phyloP scores from a whole-genome alignment of 129 eudicot genomes.

The Flaveria linearis region DNA sequence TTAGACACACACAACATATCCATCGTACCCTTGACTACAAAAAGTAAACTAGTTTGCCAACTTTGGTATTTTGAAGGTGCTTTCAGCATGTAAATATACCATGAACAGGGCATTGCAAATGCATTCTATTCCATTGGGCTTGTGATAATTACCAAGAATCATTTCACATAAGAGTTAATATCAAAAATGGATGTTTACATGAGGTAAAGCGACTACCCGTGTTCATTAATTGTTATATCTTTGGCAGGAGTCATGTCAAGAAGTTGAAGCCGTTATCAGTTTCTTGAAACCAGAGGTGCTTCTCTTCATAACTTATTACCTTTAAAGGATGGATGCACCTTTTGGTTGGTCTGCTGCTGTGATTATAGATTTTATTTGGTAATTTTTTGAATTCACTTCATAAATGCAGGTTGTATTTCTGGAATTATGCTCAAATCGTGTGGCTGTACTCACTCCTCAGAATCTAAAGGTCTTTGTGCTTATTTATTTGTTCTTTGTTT shows the following conservation, averaged over 20 bases:
- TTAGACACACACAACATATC: not conserved
- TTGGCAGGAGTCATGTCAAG: constrained; percentile 86
- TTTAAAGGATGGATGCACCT: constrained; percentile 30
- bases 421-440: constrained; percentile 89
- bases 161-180: not conserved
- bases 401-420: constrained; percentile 80
- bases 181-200: not conserved
- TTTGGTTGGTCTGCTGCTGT: constrained; percentile 21
- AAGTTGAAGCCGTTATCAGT: constrained; percentile 89
- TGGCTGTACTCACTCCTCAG: constrained; percentile 74
- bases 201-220: constrained; percentile 4
- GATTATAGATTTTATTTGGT: not conserved
- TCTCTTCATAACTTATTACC: constrained; percentile 32
- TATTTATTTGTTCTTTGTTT: constrained; percentile 2
- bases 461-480: constrained; percentile 61
- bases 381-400: constrained; percentile 16
- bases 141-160: too few relatives aligned
- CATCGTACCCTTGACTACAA: constrained; percentile 1
- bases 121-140: not conserved
- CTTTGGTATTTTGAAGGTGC: not conserved
- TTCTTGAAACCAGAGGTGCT: constrained; percentile 88
- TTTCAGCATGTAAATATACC: constrained; percentile 14
- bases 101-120: constrained; percentile 3
- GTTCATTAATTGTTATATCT: constrained; percentile 9
- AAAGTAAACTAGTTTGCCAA: not conserved